A percentile compares a stretch with the other conserved stretches of the same genome.
phyloP scores from a whole-genome alignment of 345 rosid genomes.

The Atalantia buxifolia region DNA sequence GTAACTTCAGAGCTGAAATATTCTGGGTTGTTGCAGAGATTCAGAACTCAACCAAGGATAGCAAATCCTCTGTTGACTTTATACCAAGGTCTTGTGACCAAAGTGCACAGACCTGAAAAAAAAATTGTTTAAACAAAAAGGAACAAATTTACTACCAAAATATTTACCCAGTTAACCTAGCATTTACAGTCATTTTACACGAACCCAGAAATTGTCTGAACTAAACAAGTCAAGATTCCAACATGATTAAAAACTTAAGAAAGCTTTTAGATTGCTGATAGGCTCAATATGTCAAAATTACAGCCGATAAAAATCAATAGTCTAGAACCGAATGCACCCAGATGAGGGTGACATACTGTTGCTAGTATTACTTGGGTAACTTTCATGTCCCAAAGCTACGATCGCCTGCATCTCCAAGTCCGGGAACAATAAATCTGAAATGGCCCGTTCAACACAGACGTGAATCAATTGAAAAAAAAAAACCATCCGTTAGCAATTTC shows the following conservation, averaged over 20 bases:
- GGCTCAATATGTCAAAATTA: conserved; percentile 26
- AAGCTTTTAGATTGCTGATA: neutral
- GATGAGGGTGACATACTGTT: neutral
- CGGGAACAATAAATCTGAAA: conserved; percentile 85
- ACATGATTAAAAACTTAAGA: neutral
- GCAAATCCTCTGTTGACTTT: no score
- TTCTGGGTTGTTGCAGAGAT: no score
- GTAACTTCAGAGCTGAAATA: no score
- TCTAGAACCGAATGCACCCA: neutral
- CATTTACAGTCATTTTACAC: no score
- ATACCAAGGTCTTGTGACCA: no score
- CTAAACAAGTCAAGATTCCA: neutral
- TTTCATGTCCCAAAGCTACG: conserved; percentile 78
- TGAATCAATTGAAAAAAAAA: neutral
- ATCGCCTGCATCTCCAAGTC: conserved; percentile 98
- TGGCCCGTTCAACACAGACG: neutral
- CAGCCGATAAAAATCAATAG: neutral
- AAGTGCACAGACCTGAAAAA: no score
- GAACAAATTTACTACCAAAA: no score
- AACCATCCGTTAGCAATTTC: neutral
- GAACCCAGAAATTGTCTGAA: neutral
- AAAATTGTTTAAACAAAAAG: no score
- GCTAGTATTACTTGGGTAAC: neutral
- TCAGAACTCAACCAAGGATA: no score
- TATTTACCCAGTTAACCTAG: no score